Evolutionary conservation across 2,329 filamentous ascomycete species (phyloP).

Genomic region (Trichoderma brevicompactum): DNA sequence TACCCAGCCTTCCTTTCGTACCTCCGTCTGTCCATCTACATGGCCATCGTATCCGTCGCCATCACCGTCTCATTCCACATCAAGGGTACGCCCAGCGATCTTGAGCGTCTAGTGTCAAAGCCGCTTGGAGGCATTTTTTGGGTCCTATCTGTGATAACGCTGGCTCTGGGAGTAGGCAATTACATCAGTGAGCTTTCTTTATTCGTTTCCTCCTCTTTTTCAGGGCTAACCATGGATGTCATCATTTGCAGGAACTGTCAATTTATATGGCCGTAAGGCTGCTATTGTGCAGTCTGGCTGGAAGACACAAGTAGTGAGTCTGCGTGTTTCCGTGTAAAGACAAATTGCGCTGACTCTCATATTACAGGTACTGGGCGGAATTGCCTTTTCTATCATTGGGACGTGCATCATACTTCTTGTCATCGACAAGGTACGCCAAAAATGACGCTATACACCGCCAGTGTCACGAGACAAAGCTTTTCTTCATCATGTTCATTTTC

Average conservation of each 20-base stretch:
- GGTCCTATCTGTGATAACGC: constrained; percentile 75
- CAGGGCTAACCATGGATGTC: not conserved
- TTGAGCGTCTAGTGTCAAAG: constrained; percentile 77
- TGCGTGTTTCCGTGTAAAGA: not conserved
- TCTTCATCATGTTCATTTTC: too few relatives aligned
- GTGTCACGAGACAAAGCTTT: not conserved
- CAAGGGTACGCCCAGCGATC: constrained; percentile 67
- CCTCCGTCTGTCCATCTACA: constrained; percentile 85
- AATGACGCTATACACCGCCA: not conserved
- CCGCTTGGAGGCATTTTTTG: constrained; percentile 91
- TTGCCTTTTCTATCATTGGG: constrained; percentile 66
- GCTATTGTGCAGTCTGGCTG: constrained; percentile 92
- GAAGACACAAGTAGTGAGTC: constrained; percentile 82
- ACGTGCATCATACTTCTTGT: constrained; percentile 68
- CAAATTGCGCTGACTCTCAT: not conserved
- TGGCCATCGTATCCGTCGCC: constrained; percentile 85
- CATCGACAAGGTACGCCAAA: constrained; percentile 45
- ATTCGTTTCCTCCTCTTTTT: not conserved
- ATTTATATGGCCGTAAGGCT: constrained; percentile 75
- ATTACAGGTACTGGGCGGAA: constrained; percentile 62
- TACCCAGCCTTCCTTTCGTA: constrained; percentile 78
- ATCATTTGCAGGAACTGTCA: constrained; percentile 61
- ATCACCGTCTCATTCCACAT: constrained; percentile 95
- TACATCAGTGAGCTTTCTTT: constrained; percentile 69
- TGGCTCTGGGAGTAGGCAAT: constrained; percentile 78